Evolutionary conservation across 2,329 filamentous ascomycete genomes (phyloP).

Genomic region (Waltergamsia citrina): DNA sequence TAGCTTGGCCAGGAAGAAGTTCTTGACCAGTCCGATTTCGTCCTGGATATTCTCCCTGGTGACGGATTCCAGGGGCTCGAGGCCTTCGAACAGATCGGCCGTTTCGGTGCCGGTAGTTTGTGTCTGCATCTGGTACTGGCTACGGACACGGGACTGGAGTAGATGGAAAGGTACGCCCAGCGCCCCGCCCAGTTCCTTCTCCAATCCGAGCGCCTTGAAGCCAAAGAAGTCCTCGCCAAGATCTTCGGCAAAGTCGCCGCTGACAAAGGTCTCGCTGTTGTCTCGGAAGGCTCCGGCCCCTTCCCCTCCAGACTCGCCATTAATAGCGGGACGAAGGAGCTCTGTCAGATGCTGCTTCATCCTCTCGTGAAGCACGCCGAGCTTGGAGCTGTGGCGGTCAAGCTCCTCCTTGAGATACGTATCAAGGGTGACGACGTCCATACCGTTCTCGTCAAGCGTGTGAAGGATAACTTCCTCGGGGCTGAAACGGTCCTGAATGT

Average conservation of each 20-base stretch:
- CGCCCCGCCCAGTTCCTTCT: conserved; percentile 81
- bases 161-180: conserved; percentile 90
- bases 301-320: conserved; percentile 64
- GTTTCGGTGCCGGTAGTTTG: conserved; percentile 49
- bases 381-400: conserved; percentile 72
- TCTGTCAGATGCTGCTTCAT: conserved; percentile 94
- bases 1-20: conserved; percentile 86
- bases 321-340: conserved; percentile 79
- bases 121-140: conserved; percentile 69
- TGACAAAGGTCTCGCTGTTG: conserved; percentile 92
- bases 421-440: conserved; percentile 74
- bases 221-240: conserved; percentile 98
- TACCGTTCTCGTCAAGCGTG: conserved; percentile 73
- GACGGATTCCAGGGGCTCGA: conserved; percentile 66
- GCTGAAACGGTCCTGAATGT: conserved; percentile 58
- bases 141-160: conserved; percentile 83
- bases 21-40: conserved; percentile 80
- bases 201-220: conserved; percentile 88
- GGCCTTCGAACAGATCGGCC: conserved; percentile 54
- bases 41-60: conserved; percentile 67
- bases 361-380: conserved; percentile 80
- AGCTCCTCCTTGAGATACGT: conserved; percentile 86
- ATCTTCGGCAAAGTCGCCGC: conserved; percentile 94
- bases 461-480: conserved; percentile 83
- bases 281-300: conserved; percentile 90